Evolutionary conservation across 208 protist genomes (phyloP), one percentile per base, ranked within the genome.

Genomic region (Herpetomonas tarakana): DNA sequence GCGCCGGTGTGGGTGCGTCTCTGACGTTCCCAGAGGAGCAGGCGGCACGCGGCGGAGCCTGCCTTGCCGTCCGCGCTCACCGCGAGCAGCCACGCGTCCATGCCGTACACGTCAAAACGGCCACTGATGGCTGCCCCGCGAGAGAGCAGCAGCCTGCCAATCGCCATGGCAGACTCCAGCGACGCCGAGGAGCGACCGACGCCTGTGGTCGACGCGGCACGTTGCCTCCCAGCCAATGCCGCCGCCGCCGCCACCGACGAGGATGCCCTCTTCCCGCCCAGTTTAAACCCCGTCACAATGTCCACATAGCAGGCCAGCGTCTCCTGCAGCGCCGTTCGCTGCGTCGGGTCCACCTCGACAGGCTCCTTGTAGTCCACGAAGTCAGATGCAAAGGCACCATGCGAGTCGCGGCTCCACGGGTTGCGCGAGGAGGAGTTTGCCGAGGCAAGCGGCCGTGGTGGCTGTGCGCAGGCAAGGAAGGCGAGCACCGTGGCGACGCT

Each of bases 11-110:
- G 44, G 3, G 19, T 18, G 16, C 44, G 44, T 22, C 9, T 22
- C 9, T 22, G 44, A 18, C 31, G 39, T 24, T 64, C 46, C 1
- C 25, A 28, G 39, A 73, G 39, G n/a, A 73, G 38, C 31, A 67
- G 22, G 9, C 26, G 18, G 14, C 49, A 54, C 21, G 62, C 29
- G 16, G 21, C 22, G 1, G 44, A 18, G 24, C 69, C 62, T 1
- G 52, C 41, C 16, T 27, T 21, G 21, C 58, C 58, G 25, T 76
- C 63, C 24, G 72, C 45, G n/a, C 50, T 49, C 28, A 83, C 47
- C 47, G 80, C 86, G 0, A 90, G 65, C 60, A 93, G 71, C 82
- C 82, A 93, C 7, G 81, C 82, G 69, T 93, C 86, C 47, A 74
- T 68, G 46, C 86, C 86, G 7, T 65, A 68, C 21, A 24, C 41